Evolutionary conservation across 768 basidiomycete species (phyloP), one percentile per base, ranked within the genome.

Genomic region (Cyclocybe aegerita): DNA sequence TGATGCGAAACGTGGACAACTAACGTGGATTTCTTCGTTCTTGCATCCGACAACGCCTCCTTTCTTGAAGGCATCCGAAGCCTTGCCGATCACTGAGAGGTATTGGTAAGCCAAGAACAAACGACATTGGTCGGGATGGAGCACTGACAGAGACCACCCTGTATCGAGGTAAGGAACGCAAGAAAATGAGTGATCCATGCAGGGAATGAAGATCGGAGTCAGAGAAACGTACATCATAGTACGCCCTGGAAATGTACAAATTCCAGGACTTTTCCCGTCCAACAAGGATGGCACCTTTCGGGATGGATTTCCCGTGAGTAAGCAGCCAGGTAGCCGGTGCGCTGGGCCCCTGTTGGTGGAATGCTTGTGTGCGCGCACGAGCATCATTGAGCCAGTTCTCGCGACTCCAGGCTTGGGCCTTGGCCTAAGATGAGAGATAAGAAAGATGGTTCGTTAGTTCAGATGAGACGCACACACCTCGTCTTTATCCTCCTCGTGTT

Each of bases 1-100:
- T 12, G 10, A 30, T 23, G 33, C 35, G 40, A n/a, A 43, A 33
- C 7, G 29, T 32, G 23, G 12, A 38, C 16, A n/a, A 59, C 66
- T 39, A 65, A 86, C 88, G 1, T 84, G 76, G 39, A 81, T 70
- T 59, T 84, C 85, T 4, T 83, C 69, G 55, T 80, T 70, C 40
- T 67, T 71, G 60, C 76, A 88, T 11, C 88, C 86, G 46, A 90
- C 77, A 37, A 80, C 77, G 14, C 74, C 82, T 6, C 88, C 88
- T 56, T 82, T 77, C 61, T 80, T 60, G 68, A 85, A 82, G 12
- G 68, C 70, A 3, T 63, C 54, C 23, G 79, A 82, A 1, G 85
- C 86, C 60, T 86, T 88, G 12, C 88, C 88, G 48, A 87, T 57
- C 60, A 85, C 87, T 88, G 51, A 23, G 23, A 23, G 23, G 23